Percentiles rank a stretch among this genome's conserved stretches.
These are phyloP conservation scores for Candida ortonii DNA, from an alignment of 805 yeast species.

Conservation along the genomic window DNA sequence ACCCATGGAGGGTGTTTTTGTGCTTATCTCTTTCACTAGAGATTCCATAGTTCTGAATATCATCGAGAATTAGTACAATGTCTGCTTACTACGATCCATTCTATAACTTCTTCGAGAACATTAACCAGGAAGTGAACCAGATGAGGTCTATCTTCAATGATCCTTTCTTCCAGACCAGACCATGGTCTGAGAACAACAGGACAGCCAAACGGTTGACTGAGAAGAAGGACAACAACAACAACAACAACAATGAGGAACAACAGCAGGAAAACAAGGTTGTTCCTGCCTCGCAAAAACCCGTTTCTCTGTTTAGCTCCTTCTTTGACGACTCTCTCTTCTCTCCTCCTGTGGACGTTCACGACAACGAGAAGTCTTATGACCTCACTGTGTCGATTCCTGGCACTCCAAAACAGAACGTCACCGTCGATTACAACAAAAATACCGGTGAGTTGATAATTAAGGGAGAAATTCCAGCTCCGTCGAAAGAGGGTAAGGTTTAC, in stretches of 20 bases:
- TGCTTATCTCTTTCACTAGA: too few species aligned
- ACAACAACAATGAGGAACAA: slow-evolving; percentile 3
- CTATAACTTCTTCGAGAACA: slow-evolving; percentile 41
- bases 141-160: slow-evolving; percentile 35
- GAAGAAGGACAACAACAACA: slow-evolving; percentile 3
- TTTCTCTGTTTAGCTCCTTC: slow-evolving; percentile 27
- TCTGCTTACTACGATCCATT: slow-evolving; percentile 36
- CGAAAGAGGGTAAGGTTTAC: slow-evolving; percentile 14
- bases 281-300: slow-evolving; percentile 7
- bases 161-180: slow-evolving; percentile 22
- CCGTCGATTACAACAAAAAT: slow-evolving; percentile 46
- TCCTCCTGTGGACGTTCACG: slow-evolving; percentile 48
- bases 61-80: too few species aligned
- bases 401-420: slow-evolving; percentile 41
- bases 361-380: slow-evolving; percentile 40
- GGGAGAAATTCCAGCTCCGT: slow-evolving; percentile 39
- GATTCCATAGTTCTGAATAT: too few species aligned
- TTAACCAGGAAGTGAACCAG: slow-evolving; percentile 40
- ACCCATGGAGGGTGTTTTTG: too few species aligned
- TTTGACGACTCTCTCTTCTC: slow-evolving; percentile 26
- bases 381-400: slow-evolving; percentile 48
- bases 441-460: slow-evolving; percentile 40
- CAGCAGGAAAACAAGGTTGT: slow-evolving; percentile 4
- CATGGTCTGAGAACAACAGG: slow-evolving; percentile 1
- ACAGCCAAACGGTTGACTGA: slow-evolving; percentile 9